A percentile compares a stretch with the other conserved stretches of the same genome.
Evolutionary conservation across 495 filamentous ascomycete genomes (phyloP).

Genomic region (Pyrenula aspistea): DNA sequence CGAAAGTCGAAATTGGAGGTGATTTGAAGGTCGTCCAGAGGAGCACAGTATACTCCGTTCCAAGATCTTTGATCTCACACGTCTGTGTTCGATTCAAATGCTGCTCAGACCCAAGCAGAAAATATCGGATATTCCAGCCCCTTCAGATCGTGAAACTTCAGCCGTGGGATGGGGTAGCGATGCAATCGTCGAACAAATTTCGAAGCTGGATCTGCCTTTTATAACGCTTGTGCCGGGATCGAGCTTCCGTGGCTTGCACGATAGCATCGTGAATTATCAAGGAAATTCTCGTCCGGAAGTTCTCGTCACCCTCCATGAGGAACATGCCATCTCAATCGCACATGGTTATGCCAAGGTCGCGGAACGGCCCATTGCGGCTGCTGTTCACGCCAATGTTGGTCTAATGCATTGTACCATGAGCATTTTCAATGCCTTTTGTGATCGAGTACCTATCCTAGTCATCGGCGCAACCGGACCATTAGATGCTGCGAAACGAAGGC

Average conservation of each 20-base stretch:
- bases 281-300: slow-evolving; percentile 8
- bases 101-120: no score
- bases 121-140: background rate
- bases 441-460: slow-evolving; percentile 7
- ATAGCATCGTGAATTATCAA: slow-evolving; percentile 10
- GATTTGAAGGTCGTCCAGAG: no score
- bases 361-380: slow-evolving; percentile 9
- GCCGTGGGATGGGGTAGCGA: background rate
- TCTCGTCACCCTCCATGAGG: slow-evolving; percentile 10
- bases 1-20: no score
- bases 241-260: slow-evolving; percentile 8
- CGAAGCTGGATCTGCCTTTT: background rate
- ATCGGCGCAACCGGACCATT: slow-evolving; percentile 10
- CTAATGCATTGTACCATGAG: slow-evolving; percentile 10
- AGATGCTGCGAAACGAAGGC: slow-evolving; percentile 6
- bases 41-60: no score
- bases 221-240: slow-evolving; percentile 9
- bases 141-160: background rate
- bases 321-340: slow-evolving; percentile 11
- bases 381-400: slow-evolving; percentile 11
- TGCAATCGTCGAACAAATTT: background rate
- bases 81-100: no score
- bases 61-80: no score
- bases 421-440: slow-evolving; percentile 10
- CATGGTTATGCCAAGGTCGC: slow-evolving; percentile 12